Conservation (phyloP, 305 asterid species). For the Vinca major region DNA sequence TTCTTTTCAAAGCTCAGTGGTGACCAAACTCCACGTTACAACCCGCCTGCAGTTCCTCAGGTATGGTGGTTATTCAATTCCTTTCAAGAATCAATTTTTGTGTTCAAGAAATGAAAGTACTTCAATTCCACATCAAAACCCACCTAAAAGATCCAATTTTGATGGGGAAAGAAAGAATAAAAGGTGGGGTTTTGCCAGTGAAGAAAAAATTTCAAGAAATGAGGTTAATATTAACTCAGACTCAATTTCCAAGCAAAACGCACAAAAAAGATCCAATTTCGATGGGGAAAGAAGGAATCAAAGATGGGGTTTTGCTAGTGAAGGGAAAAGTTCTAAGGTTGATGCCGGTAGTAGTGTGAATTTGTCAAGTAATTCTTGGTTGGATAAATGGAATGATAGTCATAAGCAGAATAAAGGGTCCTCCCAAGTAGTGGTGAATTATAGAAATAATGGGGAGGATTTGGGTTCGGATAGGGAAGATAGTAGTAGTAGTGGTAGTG, state of each 20-base stretch:
- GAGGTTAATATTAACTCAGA: constrained; percentile 5
- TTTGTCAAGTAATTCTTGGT: constrained; percentile 51
- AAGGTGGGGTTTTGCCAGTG: constrained; percentile 19
- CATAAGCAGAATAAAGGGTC: constrained; percentile 32
- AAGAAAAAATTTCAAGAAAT: constrained; percentile 2
- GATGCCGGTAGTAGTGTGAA: constrained; percentile 19
- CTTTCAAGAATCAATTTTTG: constrained; percentile 31
- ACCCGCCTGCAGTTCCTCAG: constrained; percentile 40
- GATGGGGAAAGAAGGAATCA: constrained; percentile 21
- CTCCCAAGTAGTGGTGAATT: constrained; percentile 39
- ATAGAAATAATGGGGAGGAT: constrained; percentile 41
- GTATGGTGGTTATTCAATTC: constrained; percentile 32
- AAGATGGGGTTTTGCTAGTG: constrained; percentile 19
- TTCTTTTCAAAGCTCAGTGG: constrained; percentile 48
- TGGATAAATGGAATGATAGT: constrained; percentile 56
- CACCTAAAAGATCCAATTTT: constrained; percentile 34
- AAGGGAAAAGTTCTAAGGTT: constrained; percentile 15
- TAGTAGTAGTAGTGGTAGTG: constrained; percentile 43
- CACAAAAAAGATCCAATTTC: constrained; percentile 36
- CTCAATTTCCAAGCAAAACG: constrained; percentile 23
- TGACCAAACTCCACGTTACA: constrained; percentile 32
- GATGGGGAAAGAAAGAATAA: constrained; percentile 21
- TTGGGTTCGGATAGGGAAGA: constrained; percentile 69
- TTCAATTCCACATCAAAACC: constrained; percentile 10
- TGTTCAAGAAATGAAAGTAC: constrained; percentile 15